Conservation (phyloP, 2,329 filamentous ascomycete species). For the Botrytis cinerea region DNA sequence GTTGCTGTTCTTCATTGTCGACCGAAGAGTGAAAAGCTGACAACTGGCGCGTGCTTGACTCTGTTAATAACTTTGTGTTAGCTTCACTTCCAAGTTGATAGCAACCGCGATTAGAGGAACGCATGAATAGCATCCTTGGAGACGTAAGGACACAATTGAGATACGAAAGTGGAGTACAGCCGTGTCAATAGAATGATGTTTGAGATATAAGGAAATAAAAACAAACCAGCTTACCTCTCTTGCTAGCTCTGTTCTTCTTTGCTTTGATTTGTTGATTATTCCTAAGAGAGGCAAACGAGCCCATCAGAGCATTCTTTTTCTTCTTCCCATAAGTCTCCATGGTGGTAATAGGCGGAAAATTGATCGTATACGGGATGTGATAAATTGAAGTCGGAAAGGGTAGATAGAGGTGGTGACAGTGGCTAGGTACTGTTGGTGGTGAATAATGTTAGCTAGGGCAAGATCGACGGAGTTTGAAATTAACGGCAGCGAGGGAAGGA, state of each 20-base stretch:
- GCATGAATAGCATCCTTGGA: not conserved
- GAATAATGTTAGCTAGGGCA: not conserved
- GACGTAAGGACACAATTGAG: not conserved
- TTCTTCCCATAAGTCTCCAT: conserved; percentile 36
- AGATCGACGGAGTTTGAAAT: not conserved
- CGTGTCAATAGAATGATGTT: conserved; percentile 15
- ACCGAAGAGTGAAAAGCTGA: not conserved
- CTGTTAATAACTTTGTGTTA: not conserved
- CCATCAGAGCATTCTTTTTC: conserved; percentile 32
- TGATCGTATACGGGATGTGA: not conserved
- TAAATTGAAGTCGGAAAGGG: not conserved
- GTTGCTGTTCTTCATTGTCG: not conserved
- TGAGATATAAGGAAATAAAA: not conserved
- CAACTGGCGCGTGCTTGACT: not conserved
- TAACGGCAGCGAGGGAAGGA: not conserved
- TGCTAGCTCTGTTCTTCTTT: conserved; percentile 16
- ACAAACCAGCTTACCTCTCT: not conserved
- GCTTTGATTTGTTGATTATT: conserved; percentile 25
- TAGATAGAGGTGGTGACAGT: not conserved
- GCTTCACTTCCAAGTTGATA: not conserved
- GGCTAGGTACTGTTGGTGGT: not conserved
- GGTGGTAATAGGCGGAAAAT: not conserved
- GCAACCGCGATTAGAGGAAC: too few relatives aligned
- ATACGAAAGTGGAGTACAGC: not conserved
- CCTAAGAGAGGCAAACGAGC: conserved; percentile 28